Base-by-base conservation (phyloP, 441 rosid species). In the Bocquillonia castaneifolia region DNA sequence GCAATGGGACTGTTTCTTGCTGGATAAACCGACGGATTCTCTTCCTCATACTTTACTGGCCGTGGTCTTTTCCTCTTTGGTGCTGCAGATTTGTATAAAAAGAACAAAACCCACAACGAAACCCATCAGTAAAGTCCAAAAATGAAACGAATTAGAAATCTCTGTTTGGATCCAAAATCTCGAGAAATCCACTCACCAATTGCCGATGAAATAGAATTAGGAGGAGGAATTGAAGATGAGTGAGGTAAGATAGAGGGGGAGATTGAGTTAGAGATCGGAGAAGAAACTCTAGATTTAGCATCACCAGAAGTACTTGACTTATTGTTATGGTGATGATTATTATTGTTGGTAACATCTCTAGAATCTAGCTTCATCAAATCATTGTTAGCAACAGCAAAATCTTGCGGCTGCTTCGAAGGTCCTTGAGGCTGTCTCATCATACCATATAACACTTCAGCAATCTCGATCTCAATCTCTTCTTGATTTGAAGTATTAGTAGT, bases 1-100 rank as follows among this genome's bases (percentile, higher is more conserved):
- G 88, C 76, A 76, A 80, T 71, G 76, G 88, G 72, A 72, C 71
- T 70, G 57, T 60, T 80, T 3, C 92, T 79, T 45, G 77, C 80
- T 1, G 86, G 77, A 57, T 75, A 78, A 52, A 15, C 68, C 6
- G 86, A 70, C 51, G 84, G 84, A 75, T 78, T 85, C 57, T 92
- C 98, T 10, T 92, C 97, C 26, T 92, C 98, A 42, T 83, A 85
- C 82, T 84, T 93, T 3, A 90, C 77, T 3, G 87, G 89, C 59
- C 98, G 77, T 2, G 99, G 99, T 73, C 85, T 87, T 78, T 90
- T 94, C 79, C 99, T 83, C 84, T 87, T 94, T 0, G 99, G 99
- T 34, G 90, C 99, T 94, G 85, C 65, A 78, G 68, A 72, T 66
- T 69, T 23, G 37, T 12, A 70, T 36, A 60, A 64, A 66, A 36